Evolutionary conservation across 192 early-diverging fungal genomes (phyloP).

Genomic region (Coemansia sp.): DNA sequence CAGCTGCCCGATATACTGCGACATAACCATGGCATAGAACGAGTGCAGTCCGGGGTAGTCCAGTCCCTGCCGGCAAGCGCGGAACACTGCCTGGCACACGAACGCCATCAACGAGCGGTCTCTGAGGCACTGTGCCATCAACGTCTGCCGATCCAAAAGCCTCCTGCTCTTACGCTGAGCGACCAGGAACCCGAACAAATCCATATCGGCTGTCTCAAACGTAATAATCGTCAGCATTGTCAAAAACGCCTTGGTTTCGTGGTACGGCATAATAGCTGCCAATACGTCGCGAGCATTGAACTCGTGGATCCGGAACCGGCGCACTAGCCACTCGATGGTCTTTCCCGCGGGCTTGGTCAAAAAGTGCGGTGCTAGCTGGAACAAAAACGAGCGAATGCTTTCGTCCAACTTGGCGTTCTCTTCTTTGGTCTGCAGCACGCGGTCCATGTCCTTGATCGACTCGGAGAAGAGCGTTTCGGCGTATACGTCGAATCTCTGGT

Average conservation of each 20-base stretch:
- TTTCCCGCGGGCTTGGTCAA: conserved; percentile 84
- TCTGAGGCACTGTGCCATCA: conserved; percentile 70
- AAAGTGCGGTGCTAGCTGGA: conserved; percentile 82
- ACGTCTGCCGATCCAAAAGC: conserved; percentile 67
- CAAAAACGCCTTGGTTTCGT: conserved; percentile 88
- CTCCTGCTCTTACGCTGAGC: conserved; percentile 52
- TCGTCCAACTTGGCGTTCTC: conserved; percentile 82
- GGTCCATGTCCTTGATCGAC: conserved; percentile 76
- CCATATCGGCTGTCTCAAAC: conserved; percentile 61
- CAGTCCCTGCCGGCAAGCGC: conserved; percentile 31
- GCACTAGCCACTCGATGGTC: conserved; percentile 90
- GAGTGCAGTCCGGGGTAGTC: conserved; percentile 46
- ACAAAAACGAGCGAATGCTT: conserved; percentile 73
- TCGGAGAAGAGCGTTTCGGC: conserved; percentile 80
- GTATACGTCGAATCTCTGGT: conserved; percentile 67
- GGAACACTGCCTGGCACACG: conserved; percentile 67
- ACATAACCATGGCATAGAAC: conserved; percentile 44
- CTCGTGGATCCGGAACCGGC: conserved; percentile 83
- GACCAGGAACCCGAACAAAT: conserved; percentile 44
- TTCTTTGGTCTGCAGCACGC: conserved; percentile 74
- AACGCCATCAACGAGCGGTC: conserved; percentile 77
- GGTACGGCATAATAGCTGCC: conserved; percentile 85
- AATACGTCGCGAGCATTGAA: conserved; percentile 82
- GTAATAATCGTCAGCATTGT: conserved; percentile 77
- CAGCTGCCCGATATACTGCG: conserved; percentile 46